Percentiles rank a stretch among this genome's conserved stretches.
Conservation (phyloP, 208 protist species). For the Angomonas ambiguus region DNA sequence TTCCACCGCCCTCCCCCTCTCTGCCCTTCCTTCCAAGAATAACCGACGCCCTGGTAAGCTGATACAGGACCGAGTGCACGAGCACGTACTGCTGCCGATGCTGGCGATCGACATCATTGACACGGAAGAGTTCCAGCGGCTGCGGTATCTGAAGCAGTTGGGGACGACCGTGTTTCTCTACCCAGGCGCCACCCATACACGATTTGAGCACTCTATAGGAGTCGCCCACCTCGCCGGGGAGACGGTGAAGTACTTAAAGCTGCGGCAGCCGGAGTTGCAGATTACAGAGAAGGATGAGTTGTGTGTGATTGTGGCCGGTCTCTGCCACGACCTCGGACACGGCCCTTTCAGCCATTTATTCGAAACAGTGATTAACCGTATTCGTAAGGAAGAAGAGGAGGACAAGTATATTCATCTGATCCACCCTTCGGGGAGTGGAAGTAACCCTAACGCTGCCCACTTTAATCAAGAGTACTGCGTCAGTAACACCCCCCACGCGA, state of each 20-base stretch:
- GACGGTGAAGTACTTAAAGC: slow-evolving; percentile 63
- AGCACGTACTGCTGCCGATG: slow-evolving; percentile 75
- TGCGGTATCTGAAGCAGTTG: slow-evolving; percentile 94
- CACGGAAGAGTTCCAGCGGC: slow-evolving; percentile 93
- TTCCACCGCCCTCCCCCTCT: too few species aligned
- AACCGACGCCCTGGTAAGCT: slow-evolving; percentile 24
- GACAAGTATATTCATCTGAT: background rate
- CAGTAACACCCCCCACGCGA: slow-evolving; percentile 3
- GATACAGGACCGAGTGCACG: slow-evolving; percentile 87
- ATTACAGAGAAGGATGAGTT: slow-evolving; percentile 79
- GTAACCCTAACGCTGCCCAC: slow-evolving; percentile 28
- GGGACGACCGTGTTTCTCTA: slow-evolving; percentile 92
- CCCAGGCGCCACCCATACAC: slow-evolving; percentile 91
- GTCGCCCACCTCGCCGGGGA: slow-evolving; percentile 89
- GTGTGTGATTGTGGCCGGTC: slow-evolving; percentile 88
- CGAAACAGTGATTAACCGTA: slow-evolving; percentile 79
- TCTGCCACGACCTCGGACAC: slow-evolving; percentile 96
- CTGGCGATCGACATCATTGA: slow-evolving; percentile 84
- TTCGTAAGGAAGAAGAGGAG: background rate
- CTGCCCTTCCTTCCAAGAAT: background rate
- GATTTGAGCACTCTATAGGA: slow-evolving; percentile 97
- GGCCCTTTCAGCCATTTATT: slow-evolving; percentile 97
- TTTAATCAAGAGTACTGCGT: background rate
- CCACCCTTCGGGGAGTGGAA: background rate
- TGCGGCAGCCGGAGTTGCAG: slow-evolving; percentile 88